Evolutionary conservation across 495 filamentous ascomycete species (phyloP), one percentile per base, ranked within the genome.

Genomic region (Darksidea phi): DNA sequence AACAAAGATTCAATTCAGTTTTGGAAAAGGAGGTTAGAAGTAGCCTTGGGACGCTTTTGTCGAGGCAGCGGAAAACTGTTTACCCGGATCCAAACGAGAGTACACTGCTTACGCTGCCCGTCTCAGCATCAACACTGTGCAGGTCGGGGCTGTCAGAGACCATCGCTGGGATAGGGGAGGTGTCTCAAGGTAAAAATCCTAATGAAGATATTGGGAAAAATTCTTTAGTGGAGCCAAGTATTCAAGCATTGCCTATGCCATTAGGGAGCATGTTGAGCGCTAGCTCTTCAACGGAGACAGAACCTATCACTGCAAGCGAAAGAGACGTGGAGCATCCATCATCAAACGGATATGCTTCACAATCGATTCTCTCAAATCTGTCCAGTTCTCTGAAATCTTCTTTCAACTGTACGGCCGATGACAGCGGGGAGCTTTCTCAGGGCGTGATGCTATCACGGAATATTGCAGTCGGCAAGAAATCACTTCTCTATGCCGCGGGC

Each of bases 81-180:
- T 37, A 57, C 41, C 54, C 41, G 25, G 38, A 57, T 57, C 50
- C 50, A 36, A 54, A 54, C 36, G 36, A 54, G 32, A 54, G 50
- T 41, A 54, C 36, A 42, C 32, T 38, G 12, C 34, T 54, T 37
- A 38, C 20, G 23, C 50, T 54, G 28, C 2, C 50, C 18, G 12
- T 6, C 5, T 54, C 50, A 13, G 24, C 36, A 42, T 38, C 36
- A 20, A 54, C 50, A 42, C 15, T 54, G n/a, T 34, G 38, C 18
- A 38, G 50, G 15, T 41, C 38, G 20, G 34, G 1, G 38, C 20
- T 23, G 12, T 24, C 18, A 41, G 50, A 20, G 23, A n/a, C 1
- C 6, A 12, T 42, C 18, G 12, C 6, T 21, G 34, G 15, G 28
- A 13, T 21, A 24, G 7, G 34, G 38, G 28, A 54, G 12, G n/a